Evolutionary conservation across 164 flowering plant genomes (phyloP).

Genomic region (Paratinospora sagittata): DNA sequence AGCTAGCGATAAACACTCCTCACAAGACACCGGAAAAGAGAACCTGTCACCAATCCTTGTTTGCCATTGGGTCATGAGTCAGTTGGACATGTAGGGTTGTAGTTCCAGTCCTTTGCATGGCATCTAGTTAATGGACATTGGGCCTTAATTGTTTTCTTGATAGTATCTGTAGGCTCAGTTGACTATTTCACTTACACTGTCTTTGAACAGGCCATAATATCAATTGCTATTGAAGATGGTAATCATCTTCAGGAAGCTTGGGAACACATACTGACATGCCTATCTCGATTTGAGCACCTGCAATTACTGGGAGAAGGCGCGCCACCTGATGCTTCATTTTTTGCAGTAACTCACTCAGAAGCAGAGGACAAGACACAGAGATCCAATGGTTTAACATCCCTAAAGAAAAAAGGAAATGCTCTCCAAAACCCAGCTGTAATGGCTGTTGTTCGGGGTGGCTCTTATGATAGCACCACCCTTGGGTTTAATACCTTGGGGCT

Average conservation of each 20-base stretch:
- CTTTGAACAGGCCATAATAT: constrained; percentile 67
- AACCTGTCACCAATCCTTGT: too few species aligned
- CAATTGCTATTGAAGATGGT: constrained; percentile 96
- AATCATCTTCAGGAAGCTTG: constrained; percentile 92
- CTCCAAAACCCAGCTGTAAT: constrained; percentile 81
- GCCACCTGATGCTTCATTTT: constrained; percentile 89
- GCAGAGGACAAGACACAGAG: constrained; percentile 61
- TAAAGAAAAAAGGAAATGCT: constrained; percentile 68
- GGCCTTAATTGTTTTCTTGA: neutral
- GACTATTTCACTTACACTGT: neutral
- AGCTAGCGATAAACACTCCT: too few species aligned
- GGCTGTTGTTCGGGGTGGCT: constrained; percentile 98
- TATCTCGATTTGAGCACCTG: constrained; percentile 94
- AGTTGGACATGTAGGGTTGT: neutral
- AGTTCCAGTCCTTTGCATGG: neutral
- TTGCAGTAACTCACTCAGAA: constrained; percentile 48
- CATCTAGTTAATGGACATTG: neutral
- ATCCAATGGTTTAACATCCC: constrained; percentile 46
- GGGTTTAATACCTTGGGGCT: constrained; percentile 51
- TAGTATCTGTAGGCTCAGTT: neutral
- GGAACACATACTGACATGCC: constrained; percentile 96
- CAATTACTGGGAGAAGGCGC: constrained; percentile 96
- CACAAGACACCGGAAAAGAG: too few species aligned
- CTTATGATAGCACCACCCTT: constrained; percentile 78
- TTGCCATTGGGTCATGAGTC: neutral